A percentile compares a stretch with the other conserved stretches of the same genome.
phyloP scores from a whole-genome alignment of 2,329 filamentous ascomycete species.

The Neobulgaria alba region DNA sequence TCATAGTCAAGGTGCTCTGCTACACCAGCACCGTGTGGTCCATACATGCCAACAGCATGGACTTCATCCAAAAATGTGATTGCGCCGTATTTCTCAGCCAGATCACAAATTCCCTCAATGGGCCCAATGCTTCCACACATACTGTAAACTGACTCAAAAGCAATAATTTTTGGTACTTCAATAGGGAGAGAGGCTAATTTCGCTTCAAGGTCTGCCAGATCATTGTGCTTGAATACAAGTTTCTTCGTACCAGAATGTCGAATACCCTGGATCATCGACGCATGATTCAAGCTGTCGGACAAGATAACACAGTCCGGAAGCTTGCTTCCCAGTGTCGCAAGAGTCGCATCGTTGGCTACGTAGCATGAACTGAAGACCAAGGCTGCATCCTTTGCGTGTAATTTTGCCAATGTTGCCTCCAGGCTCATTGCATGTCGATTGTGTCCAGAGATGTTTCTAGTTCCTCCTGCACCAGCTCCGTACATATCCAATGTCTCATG shows the following conservation, averaged over 20 bases:
- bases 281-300: conserved; percentile 96
- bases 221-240: conserved; percentile 98
- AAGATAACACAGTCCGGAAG: conserved; percentile 93
- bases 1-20: conserved; percentile 96
- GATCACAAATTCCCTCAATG: conserved; percentile 89
- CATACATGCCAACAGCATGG: conserved; percentile 98
- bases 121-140: conserved; percentile 98
- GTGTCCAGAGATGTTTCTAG: conserved; percentile 95
- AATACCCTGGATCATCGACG: conserved; percentile 99
- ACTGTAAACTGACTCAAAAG: conserved; percentile 97
- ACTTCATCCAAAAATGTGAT: conserved; percentile 98
- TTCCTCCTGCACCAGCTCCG: conserved; percentile 89
- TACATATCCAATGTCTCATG: conserved; percentile 92
- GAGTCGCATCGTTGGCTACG: conserved; percentile 93
- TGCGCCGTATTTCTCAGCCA: conserved; percentile 95
- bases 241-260: conserved; percentile 95
- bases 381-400: conserved; percentile 87
- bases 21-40: conserved; percentile 87
- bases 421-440: conserved; percentile 87
- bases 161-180: conserved; percentile 91
- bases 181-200: conserved; percentile 84
- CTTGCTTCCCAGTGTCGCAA: conserved; percentile 94
- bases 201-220: conserved; percentile 82
- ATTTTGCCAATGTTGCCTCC: conserved; percentile 71
- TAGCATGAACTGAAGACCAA: conserved; percentile 97